Base-by-base conservation (phyloP, 257 asterid genomes). In the Handroanthus guayacan region DNA sequence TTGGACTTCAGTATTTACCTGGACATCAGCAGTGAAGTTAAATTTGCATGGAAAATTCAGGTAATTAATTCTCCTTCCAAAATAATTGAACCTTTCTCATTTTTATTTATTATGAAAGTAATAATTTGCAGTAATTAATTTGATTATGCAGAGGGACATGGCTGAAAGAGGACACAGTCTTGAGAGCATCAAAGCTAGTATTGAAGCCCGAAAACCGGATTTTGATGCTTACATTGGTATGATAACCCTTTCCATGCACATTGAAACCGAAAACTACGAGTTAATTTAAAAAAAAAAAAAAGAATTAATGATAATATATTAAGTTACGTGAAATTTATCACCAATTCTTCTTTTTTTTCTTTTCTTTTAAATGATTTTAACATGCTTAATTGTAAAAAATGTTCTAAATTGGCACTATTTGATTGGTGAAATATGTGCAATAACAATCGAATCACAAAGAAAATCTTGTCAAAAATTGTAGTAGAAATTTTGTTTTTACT, bases 81-180 rank as follows among this genome's bases (percentile, higher is more conserved):
- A 34, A 5, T 3, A 5, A 8, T 47, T 3, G 9, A 11, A 47
- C 7, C 41, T 61, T 20, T 44, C 57, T 11, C 62, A 1, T 55
- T 66, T 11, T 64, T 18, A 25, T 6, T n/a, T 18, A 44, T 47
- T 12, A 78, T 4, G 52, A 38, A 56, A 50, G 14, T 39, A 1
- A 10, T 57, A 43, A 17, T 47, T 38, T 69, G 62, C 60, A 45
- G 51, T 54, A 10, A 66, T 31, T 1, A 18, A 55, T 25, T 54
- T 68, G 83, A 67, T 69, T 57, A 70, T 84, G 85, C 86, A 95
- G 99, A 88, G 99, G 79, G 99, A 95, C 85, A 95, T 95, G 99
- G 99, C 99, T 71, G 99, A 95, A 82, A 88, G 99, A 89, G 99
- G 99, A 9, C 99, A 95, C 93, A 95, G 98, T 60, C 94, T 95